Percentiles rank a stretch among this genome's conserved stretches.
These are phyloP conservation scores for Mycothermus thermophilus DNA, from an alignment of 495 filamentous ascomycete species.

Conservation along the genomic window DNA sequence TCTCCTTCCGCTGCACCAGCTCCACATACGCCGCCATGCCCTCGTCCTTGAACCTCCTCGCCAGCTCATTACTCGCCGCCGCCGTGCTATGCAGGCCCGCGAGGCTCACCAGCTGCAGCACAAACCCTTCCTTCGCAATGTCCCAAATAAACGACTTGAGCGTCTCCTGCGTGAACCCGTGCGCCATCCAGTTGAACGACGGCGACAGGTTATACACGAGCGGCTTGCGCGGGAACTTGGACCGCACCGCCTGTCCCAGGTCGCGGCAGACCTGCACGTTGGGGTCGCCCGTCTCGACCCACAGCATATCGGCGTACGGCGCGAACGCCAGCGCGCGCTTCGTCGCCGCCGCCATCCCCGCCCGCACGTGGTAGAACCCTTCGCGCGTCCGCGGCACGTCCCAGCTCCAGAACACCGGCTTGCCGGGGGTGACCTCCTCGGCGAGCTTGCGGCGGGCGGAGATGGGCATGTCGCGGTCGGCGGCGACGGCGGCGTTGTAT, in stretches of 20 bases:
- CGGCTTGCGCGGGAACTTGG: slow-evolving; percentile 56
- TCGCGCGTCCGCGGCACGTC: slow-evolving; percentile 89
- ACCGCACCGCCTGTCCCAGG: slow-evolving; percentile 63
- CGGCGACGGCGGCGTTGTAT: slow-evolving; percentile 47
- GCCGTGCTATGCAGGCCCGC: slow-evolving; percentile 85
- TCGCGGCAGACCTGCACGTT: slow-evolving; percentile 57
- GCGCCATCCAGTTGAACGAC: slow-evolving; percentile 95
- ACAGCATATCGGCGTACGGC: slow-evolving; percentile 88
- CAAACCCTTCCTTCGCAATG: slow-evolving; percentile 82
- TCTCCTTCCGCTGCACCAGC: slow-evolving; percentile 74
- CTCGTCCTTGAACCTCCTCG: slow-evolving; percentile 66
- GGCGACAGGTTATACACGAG: slow-evolving; percentile 93
- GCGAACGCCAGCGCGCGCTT: slow-evolving; percentile 85
- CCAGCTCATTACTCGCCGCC: slow-evolving; percentile 73
- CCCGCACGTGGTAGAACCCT: slow-evolving; percentile 89
- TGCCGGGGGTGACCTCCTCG: slow-evolving; percentile 36
- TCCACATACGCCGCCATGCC: slow-evolving; percentile 96
- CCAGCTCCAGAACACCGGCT: slow-evolving; percentile 68
- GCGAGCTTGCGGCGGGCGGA: slow-evolving; percentile 61
- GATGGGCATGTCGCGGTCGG: slow-evolving; percentile 59
- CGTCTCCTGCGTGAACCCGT: slow-evolving; percentile 70
- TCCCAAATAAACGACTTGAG: slow-evolving; percentile 92
- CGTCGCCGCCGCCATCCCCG: slow-evolving; percentile 76
- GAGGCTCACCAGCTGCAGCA: slow-evolving; percentile 82
- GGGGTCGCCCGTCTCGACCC: slow-evolving; percentile 91